Evolutionary conservation across 1,139 yeast genomes (phyloP).

Genomic region (Saccharomycopsis hybrid): DNA sequence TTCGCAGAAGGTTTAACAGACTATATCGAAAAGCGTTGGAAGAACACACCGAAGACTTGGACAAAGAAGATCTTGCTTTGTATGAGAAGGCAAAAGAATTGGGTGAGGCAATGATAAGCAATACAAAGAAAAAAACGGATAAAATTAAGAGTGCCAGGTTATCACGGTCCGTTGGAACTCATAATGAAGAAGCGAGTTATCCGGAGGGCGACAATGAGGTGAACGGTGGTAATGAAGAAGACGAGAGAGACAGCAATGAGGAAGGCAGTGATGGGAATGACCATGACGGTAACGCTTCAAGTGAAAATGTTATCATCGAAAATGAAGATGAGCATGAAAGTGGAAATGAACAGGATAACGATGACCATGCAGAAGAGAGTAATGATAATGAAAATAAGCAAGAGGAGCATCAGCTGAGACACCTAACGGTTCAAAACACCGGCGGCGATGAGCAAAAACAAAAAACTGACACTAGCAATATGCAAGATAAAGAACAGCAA

Average conservation of each 20-base stretch:
- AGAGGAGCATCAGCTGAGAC: too few species aligned
- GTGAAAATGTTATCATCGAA: neutral
- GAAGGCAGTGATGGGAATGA: neutral
- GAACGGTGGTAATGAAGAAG: neutral
- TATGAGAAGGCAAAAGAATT: slow-evolving; percentile 7
- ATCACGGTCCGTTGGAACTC: too few species aligned
- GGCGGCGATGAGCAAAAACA: too few species aligned
- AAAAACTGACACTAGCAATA: too few species aligned
- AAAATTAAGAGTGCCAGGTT: slow-evolving; percentile 1
- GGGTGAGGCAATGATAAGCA: slow-evolving; percentile 9
- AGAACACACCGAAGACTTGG: neutral
- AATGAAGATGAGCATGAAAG: neutral
- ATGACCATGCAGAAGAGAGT: neutral
- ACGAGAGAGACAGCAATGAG: neutral
- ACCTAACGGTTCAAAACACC: too few species aligned
- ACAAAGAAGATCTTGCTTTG: slow-evolving; percentile 8
- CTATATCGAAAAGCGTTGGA: slow-evolving; percentile 15
- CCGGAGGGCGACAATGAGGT: neutral
- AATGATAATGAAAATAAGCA: too few species aligned
- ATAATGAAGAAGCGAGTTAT: too few species aligned
- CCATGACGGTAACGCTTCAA: neutral
- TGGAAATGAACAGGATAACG: too few species aligned
- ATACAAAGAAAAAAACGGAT: slow-evolving; percentile 4
- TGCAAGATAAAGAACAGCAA: too few species aligned
- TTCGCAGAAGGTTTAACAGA: slow-evolving; percentile 14